Conservation (phyloP, 768 basidiomycete species). For the Panaeolus papilionaceus region DNA sequence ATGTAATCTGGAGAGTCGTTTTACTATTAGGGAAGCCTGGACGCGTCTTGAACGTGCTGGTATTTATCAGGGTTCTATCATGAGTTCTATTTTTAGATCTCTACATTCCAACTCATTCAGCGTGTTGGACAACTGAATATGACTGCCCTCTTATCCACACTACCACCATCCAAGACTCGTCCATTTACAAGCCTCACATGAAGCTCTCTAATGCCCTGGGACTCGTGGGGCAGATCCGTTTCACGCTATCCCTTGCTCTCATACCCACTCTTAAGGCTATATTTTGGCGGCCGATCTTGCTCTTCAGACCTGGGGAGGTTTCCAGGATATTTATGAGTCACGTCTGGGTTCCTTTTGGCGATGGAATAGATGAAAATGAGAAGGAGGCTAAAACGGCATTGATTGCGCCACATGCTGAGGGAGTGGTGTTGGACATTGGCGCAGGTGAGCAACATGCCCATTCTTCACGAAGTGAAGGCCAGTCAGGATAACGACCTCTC, state of each 20-base stretch:
- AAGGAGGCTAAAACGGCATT: conserved; percentile 49
- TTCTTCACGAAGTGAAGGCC: not conserved
- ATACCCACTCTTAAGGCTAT: conserved; percentile 54
- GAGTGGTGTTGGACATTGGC: conserved; percentile 71
- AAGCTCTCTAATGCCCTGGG: conserved; percentile 48
- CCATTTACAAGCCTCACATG: conserved; percentile 37
- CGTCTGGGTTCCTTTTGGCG: conserved; percentile 59
- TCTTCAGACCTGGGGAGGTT: conserved; percentile 50
- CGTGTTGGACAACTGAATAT: too few relatives aligned
- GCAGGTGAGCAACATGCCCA: conserved; percentile 50
- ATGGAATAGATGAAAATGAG: conserved; percentile 49
- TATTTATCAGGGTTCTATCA: too few relatives aligned
- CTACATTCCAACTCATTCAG: too few relatives aligned
- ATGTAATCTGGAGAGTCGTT: too few relatives aligned
- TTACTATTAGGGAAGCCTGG: too few relatives aligned
- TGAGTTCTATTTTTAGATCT: too few relatives aligned
- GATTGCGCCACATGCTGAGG: conserved; percentile 50
- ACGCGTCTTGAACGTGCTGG: too few relatives aligned
- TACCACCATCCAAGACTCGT: not conserved
- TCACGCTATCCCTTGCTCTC: conserved; percentile 42
- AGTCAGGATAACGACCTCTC: too few relatives aligned
- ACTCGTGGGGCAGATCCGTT: conserved; percentile 47
- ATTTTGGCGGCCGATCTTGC: conserved; percentile 44
- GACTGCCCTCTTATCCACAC: not conserved
- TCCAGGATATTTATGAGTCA: conserved; percentile 63